Evolutionary conservation across 345 rosid genomes (phyloP), one percentile per base, ranked within the genome.

Genomic region (Bretschneidera sinensis): DNA sequence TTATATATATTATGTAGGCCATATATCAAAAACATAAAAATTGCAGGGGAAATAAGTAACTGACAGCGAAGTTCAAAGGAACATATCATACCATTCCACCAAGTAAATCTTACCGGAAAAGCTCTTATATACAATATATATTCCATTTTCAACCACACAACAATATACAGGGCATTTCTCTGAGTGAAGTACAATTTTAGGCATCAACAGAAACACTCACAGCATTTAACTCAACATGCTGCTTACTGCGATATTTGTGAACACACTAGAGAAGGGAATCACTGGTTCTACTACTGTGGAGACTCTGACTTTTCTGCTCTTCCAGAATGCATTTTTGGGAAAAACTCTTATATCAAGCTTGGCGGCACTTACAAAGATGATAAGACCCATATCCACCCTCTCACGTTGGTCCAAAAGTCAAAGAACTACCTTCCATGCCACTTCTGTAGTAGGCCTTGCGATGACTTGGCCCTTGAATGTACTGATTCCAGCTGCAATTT

Each of bases 121-220:
- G 15, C 6, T 39, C 45, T 13, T 39, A 11, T 11, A 39, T 39
- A 39, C 45, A 39, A 39, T 3, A 39, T 14, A 39, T 5, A 1
- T 39, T 1, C 33, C 5, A 28, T 28, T 28, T 28, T 28, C 8
- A 28, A 28, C 33, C 33, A 28, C 8, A 8, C 33, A 28, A 2
- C 33, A 28, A 3, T 28, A 8, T 28, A 28, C 33, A 28, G 33
- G 33, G 8, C 8, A 8, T 39, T 39, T 39, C n/a, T n/a, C 45
- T 5, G 45, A 1, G 11, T 13, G 15, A 39, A 51, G 24, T 9
- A n/a, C 54, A 51, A 53, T 20, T 54, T 64, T 70, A 81, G 48
- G 84, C 76, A 71, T 91, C 91, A n/a, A 87, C 81, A 1, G 87
- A 82, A 4, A 92, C n/a, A n/a, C 96, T 78, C 0, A 87, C n/a